phyloP scores from a whole-genome alignment of 306 rosid genomes.

The Fragaria iinumae region DNA sequence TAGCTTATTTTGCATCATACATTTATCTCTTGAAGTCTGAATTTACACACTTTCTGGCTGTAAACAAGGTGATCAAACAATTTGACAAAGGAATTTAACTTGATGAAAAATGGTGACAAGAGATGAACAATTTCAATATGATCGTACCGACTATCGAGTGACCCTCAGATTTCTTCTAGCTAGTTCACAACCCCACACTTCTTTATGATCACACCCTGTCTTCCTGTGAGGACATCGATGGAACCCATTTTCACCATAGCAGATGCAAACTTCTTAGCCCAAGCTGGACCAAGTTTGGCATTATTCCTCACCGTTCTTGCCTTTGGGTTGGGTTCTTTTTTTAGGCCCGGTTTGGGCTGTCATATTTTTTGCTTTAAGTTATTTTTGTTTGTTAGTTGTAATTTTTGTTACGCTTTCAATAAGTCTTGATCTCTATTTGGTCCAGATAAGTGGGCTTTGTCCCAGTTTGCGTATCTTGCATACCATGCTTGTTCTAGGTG shows the following conservation, averaged over 20 bases:
- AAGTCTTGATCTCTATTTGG: no score
- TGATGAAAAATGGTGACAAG: neutral
- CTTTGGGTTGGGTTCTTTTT: no score
- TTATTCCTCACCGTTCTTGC: conserved; percentile 22
- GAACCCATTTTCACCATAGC: conserved; percentile 47
- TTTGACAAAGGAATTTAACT: neutral
- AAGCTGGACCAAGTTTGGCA: conserved; percentile 15
- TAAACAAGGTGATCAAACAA: neutral
- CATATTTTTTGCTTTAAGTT: no score
- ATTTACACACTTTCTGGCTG: neutral
- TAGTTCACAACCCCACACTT: conserved; percentile 25
- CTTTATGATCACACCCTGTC: conserved; percentile 35
- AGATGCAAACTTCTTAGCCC: conserved; percentile 31
- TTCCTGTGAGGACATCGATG: conserved; percentile 31
- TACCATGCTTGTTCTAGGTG: no score
- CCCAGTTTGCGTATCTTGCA: no score
- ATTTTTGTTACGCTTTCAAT: no score
- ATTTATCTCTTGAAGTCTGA: no score
- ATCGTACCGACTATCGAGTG: neutral
- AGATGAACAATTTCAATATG: neutral
- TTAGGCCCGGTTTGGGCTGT: no score
- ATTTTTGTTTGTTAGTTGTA: no score
- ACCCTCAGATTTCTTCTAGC: neutral
- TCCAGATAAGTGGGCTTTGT: no score
- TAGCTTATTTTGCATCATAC: no score